Evolutionary conservation across 164 flowering plant species (phyloP), one percentile per base, ranked within the genome.

Genomic region (Sedum album): DNA sequence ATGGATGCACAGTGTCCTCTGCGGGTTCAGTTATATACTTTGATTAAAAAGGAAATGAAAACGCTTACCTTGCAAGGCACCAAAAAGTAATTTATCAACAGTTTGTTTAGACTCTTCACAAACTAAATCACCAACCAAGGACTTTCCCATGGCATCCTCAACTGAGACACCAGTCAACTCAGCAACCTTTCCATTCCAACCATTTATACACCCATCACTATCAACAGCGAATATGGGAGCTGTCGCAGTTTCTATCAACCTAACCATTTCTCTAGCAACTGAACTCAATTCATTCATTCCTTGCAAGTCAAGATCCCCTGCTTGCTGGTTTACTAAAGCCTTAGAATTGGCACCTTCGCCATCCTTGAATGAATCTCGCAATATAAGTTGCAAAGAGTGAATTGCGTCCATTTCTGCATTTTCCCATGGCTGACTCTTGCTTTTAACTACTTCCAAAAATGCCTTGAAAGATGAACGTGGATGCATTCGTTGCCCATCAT

Each of bases 381-480:
- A 25, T 23, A 73, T 73, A 51, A 75, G 72, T 38, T 75, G 78
- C 42, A 78, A 68, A 4, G 78, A 75, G 44, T 74, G 80, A 57
- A 77, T 74, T 10, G 80, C 75, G 69, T 77, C 66, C 48, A 77
- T 72, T 67, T 77, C 77, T 4, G 65, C 28, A 67, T 35, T 31
- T 33, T 77, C 72, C 80, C 77, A 77, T 1, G 77, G 80, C 51
- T 68, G 31, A 70, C 80, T 77, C 65, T 66, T 64, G 42, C 64
- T 48, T 33, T 72, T 77, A 17, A 73, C 77, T 26, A 75, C 78
- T 51, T 75, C 80, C 4, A 78, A 72, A 31, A 75, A 75, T 23
- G 78, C 76, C 73, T 74, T 72, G 65, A 78, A 78, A 14, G 80
- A 78, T 3, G 80, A 75, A 18, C 77, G 38, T 0, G 78, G 80